These are phyloP conservation scores for Aspergillus sparsus DNA, from an alignment of 495 filamentous ascomycete species.

Conservation along the genomic window DNA sequence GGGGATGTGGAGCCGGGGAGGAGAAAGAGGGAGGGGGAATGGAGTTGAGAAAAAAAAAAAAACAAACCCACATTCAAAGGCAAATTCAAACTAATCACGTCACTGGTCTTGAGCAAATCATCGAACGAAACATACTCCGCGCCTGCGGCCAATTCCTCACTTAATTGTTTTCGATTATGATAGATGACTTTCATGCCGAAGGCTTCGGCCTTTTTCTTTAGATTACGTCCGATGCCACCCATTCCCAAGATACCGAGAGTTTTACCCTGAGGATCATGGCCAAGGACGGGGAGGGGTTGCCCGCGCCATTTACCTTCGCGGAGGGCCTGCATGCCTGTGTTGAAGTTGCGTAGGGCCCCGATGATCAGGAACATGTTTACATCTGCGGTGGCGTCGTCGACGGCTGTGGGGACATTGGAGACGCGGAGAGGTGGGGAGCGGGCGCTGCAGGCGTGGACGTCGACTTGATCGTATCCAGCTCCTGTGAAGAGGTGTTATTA, in stretches of 20 bases:
- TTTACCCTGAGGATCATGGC: slow-evolving; percentile 66
- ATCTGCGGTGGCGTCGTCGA: slow-evolving; percentile 82
- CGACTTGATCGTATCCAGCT: slow-evolving; percentile 81
- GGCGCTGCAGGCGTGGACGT: slow-evolving; percentile 67
- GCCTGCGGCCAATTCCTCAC: slow-evolving; percentile 55
- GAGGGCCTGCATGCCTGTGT: slow-evolving; percentile 60
- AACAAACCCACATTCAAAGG: slow-evolving; percentile 65
- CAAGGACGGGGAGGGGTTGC: slow-evolving; percentile 46
- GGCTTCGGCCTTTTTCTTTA: slow-evolving; percentile 55
- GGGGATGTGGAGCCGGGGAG: neutral
- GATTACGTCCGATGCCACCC: slow-evolving; percentile 77
- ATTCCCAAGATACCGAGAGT: slow-evolving; percentile 78
- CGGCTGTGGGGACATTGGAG: slow-evolving; percentile 78
- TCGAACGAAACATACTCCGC: slow-evolving; percentile 71
- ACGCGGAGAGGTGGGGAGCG: slow-evolving; percentile 61
- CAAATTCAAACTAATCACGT: slow-evolving; percentile 76
- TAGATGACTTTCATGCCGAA: slow-evolving; percentile 72
- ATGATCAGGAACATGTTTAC: slow-evolving; percentile 75
- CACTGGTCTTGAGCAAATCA: slow-evolving; percentile 61
- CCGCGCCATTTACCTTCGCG: slow-evolving; percentile 61
- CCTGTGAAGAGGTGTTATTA: slow-evolving; percentile 36
- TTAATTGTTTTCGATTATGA: slow-evolving; percentile 60
- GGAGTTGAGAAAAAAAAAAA: slow-evolving; percentile 1
- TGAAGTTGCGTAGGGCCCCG: slow-evolving; percentile 72
- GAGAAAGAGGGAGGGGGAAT: slow-evolving; percentile 1